Base-by-base conservation (phyloP, 1,139 yeast genomes). In the Geotrichum phurueaensis region DNA sequence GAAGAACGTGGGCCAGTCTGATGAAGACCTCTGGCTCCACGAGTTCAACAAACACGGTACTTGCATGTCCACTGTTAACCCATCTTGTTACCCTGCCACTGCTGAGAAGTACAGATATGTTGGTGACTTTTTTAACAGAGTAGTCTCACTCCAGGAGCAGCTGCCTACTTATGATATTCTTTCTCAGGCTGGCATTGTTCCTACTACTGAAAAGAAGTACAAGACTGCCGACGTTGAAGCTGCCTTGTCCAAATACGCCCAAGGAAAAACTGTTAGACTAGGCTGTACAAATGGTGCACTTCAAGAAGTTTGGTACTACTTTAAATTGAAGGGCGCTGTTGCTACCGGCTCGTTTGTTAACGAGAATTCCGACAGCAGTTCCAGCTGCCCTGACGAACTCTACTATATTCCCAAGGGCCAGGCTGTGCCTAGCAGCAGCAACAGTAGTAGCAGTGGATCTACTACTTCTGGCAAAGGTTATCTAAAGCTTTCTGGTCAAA, bases 31-130 rank as follows among this genome's bases (percentile, higher is more conserved):
- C 60, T 94, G 99, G 98, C 79, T 84, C 31, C 98, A 94, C 73
- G 99, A 94, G 74, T 94, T 83, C 79, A 92, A 92, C 76, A 94
- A 94, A 73, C 99, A 94, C 70, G 98, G 94, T 3, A 91, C 97
- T 0, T 94, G 98, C 73, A 84, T 92, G 76, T 82, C 85, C 48
- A 91, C 97, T 0, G 78, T 92, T 57, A 81, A 81, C 59, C 90
- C 96, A 2, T 66, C 72, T 1, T 94, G 98, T 70, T 90, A 89
- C 71, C 62, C 67, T 12, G 59, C 62, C 29, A 73, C 72, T 49
- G 72, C 77, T 57, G 72, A 74, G 39, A 71, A 79, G 61, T 74
- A 83, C 68, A 80, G 82, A 69, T 84, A 90, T 66, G 90, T 89
- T 13, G 86, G 87, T 64, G 97, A 92, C 73, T 94, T 85, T 73